phyloP scores from a whole-genome alignment of 768 basidiomycete genomes.

The Pleurotus salmoneostramineus region DNA sequence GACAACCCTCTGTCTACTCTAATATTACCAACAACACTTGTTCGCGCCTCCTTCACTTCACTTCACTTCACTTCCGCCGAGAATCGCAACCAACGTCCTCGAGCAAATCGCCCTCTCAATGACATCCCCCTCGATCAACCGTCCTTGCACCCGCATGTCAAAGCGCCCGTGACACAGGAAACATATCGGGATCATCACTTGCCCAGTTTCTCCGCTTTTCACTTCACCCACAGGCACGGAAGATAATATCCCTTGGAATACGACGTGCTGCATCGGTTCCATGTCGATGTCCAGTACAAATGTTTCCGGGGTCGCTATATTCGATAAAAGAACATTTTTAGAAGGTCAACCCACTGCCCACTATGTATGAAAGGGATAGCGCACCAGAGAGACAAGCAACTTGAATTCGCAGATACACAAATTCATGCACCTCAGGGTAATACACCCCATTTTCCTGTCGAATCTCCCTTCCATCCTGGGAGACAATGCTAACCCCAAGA shows the following conservation, averaged over 20 bases:
- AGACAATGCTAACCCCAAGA: constrained; percentile 50
- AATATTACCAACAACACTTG: too few species aligned
- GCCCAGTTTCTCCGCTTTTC: constrained; percentile 44
- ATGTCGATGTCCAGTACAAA: constrained; percentile 51
- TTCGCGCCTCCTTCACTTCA: background rate
- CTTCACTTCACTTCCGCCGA: background rate
- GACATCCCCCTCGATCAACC: constrained; percentile 10
- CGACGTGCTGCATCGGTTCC: constrained; percentile 59
- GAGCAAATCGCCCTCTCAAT: background rate
- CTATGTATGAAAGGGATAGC: constrained; percentile 19
- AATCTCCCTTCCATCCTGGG: constrained; percentile 18
- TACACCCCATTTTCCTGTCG: constrained; percentile 37
- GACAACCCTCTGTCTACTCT: too few species aligned
- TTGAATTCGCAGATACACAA: constrained; percentile 53
- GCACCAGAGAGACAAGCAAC: constrained; percentile 68
- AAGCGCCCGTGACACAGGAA: constrained; percentile 74
- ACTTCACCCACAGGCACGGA: constrained; percentile 67
- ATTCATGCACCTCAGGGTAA: constrained; percentile 52
- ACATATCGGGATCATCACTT: constrained; percentile 56
- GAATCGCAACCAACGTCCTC: background rate
- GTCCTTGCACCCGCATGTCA: constrained; percentile 42
- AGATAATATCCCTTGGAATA: constrained; percentile 63
- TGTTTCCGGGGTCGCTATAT: constrained; percentile 45
- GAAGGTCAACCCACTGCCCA: background rate
- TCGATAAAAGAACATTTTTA: background rate